Evolutionary conservation across 768 basidiomycete species (phyloP).

Genomic region (Naganishia vaughanmartiniae): DNA sequence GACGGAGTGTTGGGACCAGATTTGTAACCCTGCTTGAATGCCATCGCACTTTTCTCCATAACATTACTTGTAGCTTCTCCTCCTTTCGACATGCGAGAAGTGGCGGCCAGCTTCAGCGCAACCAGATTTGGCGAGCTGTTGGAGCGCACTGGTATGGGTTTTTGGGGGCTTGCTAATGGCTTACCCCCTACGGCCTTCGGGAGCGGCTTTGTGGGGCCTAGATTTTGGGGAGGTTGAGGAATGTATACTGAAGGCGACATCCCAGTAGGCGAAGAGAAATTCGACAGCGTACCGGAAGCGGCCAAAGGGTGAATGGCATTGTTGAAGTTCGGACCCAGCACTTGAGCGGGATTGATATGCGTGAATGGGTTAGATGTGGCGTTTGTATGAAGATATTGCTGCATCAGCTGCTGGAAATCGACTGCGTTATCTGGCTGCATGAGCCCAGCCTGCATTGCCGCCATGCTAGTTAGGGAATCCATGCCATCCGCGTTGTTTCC

Average conservation of each 20-base stretch:
- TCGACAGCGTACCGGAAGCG: constrained; percentile 20
- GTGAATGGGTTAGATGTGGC: constrained; percentile 49
- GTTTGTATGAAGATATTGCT: constrained; percentile 50
- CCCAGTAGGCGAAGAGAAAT: constrained; percentile 26
- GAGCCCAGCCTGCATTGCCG: constrained; percentile 31
- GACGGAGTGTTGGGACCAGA: constrained; percentile 35
- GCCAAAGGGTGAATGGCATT: constrained; percentile 54
- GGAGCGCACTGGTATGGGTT: constrained; percentile 39
- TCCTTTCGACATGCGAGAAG: constrained; percentile 8
- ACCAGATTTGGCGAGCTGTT: constrained; percentile 48
- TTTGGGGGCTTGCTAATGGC: constrained; percentile 1
- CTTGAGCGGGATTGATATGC: constrained; percentile 84
- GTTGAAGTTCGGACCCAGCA: constrained; percentile 58
- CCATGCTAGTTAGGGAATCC: constrained; percentile 18
- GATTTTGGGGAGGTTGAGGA: background rate
- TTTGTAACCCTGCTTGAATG: background rate
- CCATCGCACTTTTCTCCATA: background rate
- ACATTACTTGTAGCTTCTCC: background rate
- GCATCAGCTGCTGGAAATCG: constrained; percentile 53
- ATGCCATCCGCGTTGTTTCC: background rate
- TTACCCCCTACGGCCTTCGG: constrained; percentile 46
- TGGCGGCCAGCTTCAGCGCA: constrained; percentile 34
- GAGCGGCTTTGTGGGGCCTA: constrained; percentile 38
- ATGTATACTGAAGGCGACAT: constrained; percentile 5
- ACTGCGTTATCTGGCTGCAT: constrained; percentile 36